These are phyloP conservation scores for Diaporthe velutina DNA, from an alignment of 2,329 filamentous ascomycete genomes.

Conservation along the genomic window DNA sequence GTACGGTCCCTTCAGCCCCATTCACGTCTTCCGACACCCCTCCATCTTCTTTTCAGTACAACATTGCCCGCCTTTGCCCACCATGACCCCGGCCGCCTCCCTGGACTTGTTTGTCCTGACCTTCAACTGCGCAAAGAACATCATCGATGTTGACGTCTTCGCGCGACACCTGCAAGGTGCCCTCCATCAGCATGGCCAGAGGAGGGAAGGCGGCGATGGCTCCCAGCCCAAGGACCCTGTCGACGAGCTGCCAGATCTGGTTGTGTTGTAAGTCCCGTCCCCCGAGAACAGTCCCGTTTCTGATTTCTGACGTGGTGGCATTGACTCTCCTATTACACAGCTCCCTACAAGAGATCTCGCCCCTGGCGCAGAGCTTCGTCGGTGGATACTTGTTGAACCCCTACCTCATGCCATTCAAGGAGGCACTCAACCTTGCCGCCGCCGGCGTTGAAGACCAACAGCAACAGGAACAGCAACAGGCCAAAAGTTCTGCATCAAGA, in stretches of 20 bases:
- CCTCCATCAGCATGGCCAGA: slow-evolving; percentile 60
- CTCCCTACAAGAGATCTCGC: slow-evolving; percentile 93
- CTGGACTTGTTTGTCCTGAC: slow-evolving; percentile 84
- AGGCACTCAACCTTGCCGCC: slow-evolving; percentile 79
- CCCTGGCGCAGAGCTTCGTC: slow-evolving; percentile 86
- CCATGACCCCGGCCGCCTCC: slow-evolving; percentile 46
- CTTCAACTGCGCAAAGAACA: slow-evolving; percentile 86
- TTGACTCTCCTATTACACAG: slow-evolving; percentile 49
- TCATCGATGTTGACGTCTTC: slow-evolving; percentile 78
- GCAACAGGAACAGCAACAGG: slow-evolving; percentile 7
- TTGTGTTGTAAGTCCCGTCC: slow-evolving; percentile 65
- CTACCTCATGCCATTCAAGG: slow-evolving; percentile 79
- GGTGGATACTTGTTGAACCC: slow-evolving; percentile 83
- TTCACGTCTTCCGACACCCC: slow-evolving; percentile 25
- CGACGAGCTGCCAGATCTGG: slow-evolving; percentile 62
- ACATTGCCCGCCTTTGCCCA: slow-evolving; percentile 39
- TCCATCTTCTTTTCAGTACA: slow-evolving; percentile 1
- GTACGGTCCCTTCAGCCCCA: background rate
- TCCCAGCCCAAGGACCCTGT: slow-evolving; percentile 42
- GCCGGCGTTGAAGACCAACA: slow-evolving; percentile 49
- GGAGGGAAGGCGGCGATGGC: background rate
- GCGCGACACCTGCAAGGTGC: slow-evolving; percentile 75
- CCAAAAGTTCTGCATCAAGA: background rate
- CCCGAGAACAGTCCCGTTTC: too few species aligned
- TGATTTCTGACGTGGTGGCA: background rate